Percentiles rank a stretch among this genome's conserved stretches.
These are phyloP conservation scores for Draba incana DNA, from an alignment of 345 rosid genomes.

Conservation along the genomic window DNA sequence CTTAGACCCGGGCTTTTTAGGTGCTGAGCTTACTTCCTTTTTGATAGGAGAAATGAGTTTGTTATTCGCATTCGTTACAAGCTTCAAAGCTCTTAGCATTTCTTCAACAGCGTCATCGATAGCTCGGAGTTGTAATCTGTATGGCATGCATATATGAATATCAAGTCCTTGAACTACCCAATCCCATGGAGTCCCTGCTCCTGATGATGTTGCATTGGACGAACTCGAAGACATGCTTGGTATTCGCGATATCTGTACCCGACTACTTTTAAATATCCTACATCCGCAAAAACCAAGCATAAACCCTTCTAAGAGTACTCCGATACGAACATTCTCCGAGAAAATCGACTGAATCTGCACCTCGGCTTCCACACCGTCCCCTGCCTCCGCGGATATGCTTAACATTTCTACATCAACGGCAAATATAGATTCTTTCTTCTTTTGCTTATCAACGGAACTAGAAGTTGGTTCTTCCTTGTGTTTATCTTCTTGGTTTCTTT, in stretches of 20 bases:
- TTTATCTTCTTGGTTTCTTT: conserved; percentile 47
- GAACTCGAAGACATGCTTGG: conserved; percentile 62
- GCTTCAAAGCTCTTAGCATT: conserved; percentile 86
- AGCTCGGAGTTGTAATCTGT: conserved; percentile 88
- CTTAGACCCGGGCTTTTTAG: conserved; percentile 61
- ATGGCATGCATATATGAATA: conserved; percentile 84
- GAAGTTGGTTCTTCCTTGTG: conserved; percentile 48
- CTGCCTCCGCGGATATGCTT: conserved; percentile 78
- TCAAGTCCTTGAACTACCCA: conserved; percentile 93
- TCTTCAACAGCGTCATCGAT: conserved; percentile 95
- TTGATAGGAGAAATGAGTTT: conserved; percentile 58
- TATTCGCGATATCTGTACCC: conserved; percentile 92
- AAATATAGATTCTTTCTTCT: conserved; percentile 86
- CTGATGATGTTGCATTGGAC: conserved; percentile 47
- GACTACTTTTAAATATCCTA: conserved; percentile 73
- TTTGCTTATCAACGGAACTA: conserved; percentile 57
- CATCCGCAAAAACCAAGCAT: conserved; percentile 72
- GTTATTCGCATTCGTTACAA: conserved; percentile 68
- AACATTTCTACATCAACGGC: conserved; percentile 93
- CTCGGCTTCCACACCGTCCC: conserved; percentile 87
- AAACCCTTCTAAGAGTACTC: conserved; percentile 94
- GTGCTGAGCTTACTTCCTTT: conserved; percentile 59
- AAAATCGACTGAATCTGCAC: conserved; percentile 93
- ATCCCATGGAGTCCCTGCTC: conserved; percentile 44
- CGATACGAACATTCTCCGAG: conserved; percentile 95